Evolutionary conservation across 2,329 filamentous ascomycete genomes (phyloP).

Genomic region (Fusarium pseudonygamai): DNA sequence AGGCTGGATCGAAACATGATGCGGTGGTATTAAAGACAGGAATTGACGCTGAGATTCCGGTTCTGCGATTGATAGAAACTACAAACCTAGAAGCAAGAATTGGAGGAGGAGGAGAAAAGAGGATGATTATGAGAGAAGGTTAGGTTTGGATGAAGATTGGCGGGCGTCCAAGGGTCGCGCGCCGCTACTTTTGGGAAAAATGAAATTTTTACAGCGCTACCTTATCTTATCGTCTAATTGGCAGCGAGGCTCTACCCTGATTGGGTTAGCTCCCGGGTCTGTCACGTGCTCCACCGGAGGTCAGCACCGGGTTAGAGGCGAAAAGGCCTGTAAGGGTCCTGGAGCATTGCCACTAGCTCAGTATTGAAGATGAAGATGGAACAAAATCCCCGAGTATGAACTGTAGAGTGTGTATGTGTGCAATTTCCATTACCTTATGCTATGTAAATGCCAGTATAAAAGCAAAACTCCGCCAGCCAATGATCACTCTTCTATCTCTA

Average conservation of each 20-base stretch:
- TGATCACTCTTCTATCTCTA: conserved; percentile 1
- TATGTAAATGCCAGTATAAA: neutral
- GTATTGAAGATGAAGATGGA: neutral
- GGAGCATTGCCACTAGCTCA: neutral
- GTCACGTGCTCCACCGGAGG: conserved; percentile 19
- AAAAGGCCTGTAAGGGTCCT: neutral
- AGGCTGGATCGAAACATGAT: conserved; percentile 52
- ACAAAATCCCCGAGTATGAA: neutral
- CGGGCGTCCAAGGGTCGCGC: conserved; percentile 29
- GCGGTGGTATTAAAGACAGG: neutral
- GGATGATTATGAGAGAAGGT: conserved; percentile 14
- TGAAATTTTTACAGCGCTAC: conserved; percentile 16
- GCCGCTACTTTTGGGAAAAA: conserved; percentile 9
- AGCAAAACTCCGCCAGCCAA: neutral
- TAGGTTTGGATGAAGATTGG: conserved; percentile 20
- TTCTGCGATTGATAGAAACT: conserved; percentile 16
- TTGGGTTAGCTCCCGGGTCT: neutral
- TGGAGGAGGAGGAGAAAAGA: conserved; percentile 9
- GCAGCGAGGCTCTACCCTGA: neutral
- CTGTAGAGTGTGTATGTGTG: neutral
- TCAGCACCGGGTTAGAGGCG: neutral
- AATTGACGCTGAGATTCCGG: neutral
- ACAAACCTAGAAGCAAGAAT: conserved; percentile 10
- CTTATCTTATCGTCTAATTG: conserved; percentile 22
- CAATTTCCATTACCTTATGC: neutral